Percentiles rank a stretch among this genome's conserved stretches.
Conservation (phyloP, 1,139 yeast species). For the Pichia norvegensis region DNA sequence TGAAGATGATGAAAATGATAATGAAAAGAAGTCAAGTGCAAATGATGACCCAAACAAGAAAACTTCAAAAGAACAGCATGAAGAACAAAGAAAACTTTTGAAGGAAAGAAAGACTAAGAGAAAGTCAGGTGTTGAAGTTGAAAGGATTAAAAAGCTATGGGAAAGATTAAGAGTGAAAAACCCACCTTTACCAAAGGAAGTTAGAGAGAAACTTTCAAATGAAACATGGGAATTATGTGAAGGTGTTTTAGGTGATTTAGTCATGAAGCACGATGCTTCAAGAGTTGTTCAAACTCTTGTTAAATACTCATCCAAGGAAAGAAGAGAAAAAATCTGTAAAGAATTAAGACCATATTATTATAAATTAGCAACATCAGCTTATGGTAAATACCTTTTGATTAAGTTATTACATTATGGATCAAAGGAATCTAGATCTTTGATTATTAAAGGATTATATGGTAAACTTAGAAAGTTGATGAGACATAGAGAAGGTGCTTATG, state of each 20-base stretch:
- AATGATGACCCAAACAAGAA: slow-evolving; percentile 33
- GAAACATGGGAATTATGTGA: slow-evolving; percentile 81
- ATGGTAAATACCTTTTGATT: slow-evolving; percentile 85
- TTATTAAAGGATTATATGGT: slow-evolving; percentile 83
- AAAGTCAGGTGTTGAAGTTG: slow-evolving; percentile 79
- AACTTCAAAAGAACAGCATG: slow-evolving; percentile 62
- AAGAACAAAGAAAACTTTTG: slow-evolving; percentile 71
- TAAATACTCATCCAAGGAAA: slow-evolving; percentile 73
- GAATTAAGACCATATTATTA: slow-evolving; percentile 73
- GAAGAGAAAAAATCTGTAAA: slow-evolving; percentile 63
- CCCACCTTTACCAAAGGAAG: slow-evolving; percentile 71
- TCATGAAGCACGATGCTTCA: slow-evolving; percentile 92
- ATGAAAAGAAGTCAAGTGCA: slow-evolving; percentile 25
- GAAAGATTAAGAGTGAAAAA: slow-evolving; percentile 81
- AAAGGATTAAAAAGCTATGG: slow-evolving; percentile 83
- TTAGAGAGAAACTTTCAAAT: slow-evolving; percentile 70
- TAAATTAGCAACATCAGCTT: slow-evolving; percentile 81
- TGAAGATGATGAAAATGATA: slow-evolving; percentile 24
- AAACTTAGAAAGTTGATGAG: slow-evolving; percentile 86
- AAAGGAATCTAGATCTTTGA: slow-evolving; percentile 63
- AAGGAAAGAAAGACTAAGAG: slow-evolving; percentile 82
- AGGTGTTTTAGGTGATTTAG: slow-evolving; percentile 74
- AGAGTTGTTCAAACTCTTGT: slow-evolving; percentile 92
- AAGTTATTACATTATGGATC: slow-evolving; percentile 90
- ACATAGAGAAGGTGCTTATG: slow-evolving; percentile 98